Percentiles rank a stretch among this genome's conserved stretches.
These are phyloP conservation scores for Botrytis aclada DNA, from an alignment of 2,329 filamentous ascomycete species.

Conservation along the genomic window DNA sequence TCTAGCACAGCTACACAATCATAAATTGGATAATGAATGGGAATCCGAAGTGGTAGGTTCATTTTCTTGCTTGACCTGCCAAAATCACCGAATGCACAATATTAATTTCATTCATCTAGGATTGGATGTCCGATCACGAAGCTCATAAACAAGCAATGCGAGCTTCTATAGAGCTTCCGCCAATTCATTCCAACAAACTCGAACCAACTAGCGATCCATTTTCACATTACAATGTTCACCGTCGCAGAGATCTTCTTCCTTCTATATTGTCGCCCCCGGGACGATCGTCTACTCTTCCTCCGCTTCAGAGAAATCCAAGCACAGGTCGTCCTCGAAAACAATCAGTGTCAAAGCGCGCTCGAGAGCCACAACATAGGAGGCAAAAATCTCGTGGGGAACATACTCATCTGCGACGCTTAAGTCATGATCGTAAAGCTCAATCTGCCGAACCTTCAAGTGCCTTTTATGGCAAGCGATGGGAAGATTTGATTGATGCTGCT, in stretches of 20 bases:
- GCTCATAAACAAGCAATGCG: constrained; percentile 60
- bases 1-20: constrained; percentile 77
- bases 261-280: constrained; percentile 82
- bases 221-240: constrained; percentile 56
- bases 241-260: constrained; percentile 72
- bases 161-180: constrained; percentile 66
- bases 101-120: constrained; percentile 47
- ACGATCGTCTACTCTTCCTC: constrained; percentile 83
- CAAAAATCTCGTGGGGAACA: constrained; percentile 68
- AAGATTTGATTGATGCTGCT: constrained; percentile 91
- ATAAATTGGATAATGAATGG: constrained; percentile 73
- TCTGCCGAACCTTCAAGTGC: constrained; percentile 74
- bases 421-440: constrained; percentile 75
- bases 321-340: constrained; percentile 75
- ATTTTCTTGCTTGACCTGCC: background rate
- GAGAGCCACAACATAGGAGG: constrained; percentile 76
- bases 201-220: constrained; percentile 64
- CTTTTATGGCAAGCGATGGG: constrained; percentile 75
- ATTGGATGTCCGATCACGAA: constrained; percentile 70
- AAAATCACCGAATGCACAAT: background rate
- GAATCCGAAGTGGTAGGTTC: constrained; percentile 72
- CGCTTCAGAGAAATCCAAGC: constrained; percentile 71
- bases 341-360: constrained; percentile 76
- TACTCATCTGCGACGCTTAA: constrained; percentile 61
- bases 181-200: constrained; percentile 57